Evolutionary conservation across 176 grass and related monocot species (phyloP).

Genomic region (Eleusine coracana): DNA sequence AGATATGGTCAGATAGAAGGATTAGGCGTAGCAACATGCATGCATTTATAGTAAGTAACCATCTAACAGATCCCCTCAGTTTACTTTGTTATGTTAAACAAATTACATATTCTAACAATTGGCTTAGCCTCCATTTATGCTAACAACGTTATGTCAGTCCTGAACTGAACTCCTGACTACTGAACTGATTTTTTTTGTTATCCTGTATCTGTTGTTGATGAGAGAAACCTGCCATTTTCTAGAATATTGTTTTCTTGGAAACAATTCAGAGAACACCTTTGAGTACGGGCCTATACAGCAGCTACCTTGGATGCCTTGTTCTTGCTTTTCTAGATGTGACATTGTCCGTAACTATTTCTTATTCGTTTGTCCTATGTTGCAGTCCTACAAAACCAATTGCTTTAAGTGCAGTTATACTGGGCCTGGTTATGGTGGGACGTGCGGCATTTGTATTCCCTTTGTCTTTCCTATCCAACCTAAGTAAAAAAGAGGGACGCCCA

Average conservation of each 20-base stretch:
- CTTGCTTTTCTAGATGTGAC: conserved; percentile 15
- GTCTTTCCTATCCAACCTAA: conserved; percentile 79
- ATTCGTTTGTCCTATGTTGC: conserved; percentile 40
- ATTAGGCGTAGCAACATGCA: background rate
- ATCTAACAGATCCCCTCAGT: background rate
- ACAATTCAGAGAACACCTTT: conserved; percentile 12
- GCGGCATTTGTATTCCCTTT: conserved; percentile 91
- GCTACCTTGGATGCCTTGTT: conserved; percentile 16
- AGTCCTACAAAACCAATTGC: conserved; percentile 84
- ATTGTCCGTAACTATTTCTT: background rate
- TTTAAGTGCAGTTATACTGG: conserved; percentile 82
- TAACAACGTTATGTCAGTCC: background rate
- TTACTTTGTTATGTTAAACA: conserved; percentile 8
- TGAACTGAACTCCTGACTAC: background rate
- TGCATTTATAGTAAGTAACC: background rate
- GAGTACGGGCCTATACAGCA: background rate
- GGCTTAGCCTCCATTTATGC: background rate
- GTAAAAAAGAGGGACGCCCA: conserved; percentile 56
- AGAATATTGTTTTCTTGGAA: background rate
- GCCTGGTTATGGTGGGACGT: conserved; percentile 86
- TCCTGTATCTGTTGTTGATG: conserved; percentile 3
- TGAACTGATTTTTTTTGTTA: conserved; percentile 27
- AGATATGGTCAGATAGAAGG: conserved; percentile 6
- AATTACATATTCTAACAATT: conserved; percentile 11
- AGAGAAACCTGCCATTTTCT: background rate